Percentiles rank a stretch among this genome's conserved stretches.
Evolutionary conservation across 371 early-diverging fungal genomes (phyloP).

Genomic region (Rhizopus stolonifer): DNA sequence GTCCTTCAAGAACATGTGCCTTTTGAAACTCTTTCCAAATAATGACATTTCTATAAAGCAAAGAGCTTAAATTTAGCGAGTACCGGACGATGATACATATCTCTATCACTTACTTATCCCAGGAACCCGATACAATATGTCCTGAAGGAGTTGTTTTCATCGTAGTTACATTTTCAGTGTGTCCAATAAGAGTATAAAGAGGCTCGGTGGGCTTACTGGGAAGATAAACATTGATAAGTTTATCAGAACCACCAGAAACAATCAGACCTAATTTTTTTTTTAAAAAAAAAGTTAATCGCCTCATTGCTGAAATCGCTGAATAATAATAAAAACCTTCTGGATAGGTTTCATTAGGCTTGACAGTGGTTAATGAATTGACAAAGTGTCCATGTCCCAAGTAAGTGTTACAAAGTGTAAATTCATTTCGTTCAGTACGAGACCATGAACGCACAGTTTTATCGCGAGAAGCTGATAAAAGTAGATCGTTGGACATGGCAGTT

Average conservation of each 20-base stretch:
- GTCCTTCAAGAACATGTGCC: constrained; percentile 74
- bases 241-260: constrained; percentile 85
- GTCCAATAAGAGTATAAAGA: constrained; percentile 74
- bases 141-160: constrained; percentile 68
- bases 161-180: constrained; percentile 86
- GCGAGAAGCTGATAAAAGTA: constrained; percentile 79
- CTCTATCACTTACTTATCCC: constrained; percentile 82
- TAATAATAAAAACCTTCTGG: constrained; percentile 59
- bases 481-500: constrained; percentile 57
- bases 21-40: constrained; percentile 86
- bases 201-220: constrained; percentile 59
- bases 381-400: constrained; percentile 76
- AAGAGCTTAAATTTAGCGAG: neutral
- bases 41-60: constrained; percentile 29
- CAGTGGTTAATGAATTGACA: constrained; percentile 76
- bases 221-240: constrained; percentile 79
- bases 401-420: constrained; percentile 52
- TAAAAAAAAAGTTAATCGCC: neutral
- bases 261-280: constrained; percentile 61
- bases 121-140: constrained; percentile 87
- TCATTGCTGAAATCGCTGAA: neutral
- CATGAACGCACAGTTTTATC: constrained; percentile 73
- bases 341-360: constrained; percentile 57
- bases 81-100: no score
- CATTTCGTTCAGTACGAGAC: constrained; percentile 46